Percentiles rank a stretch among this genome's conserved stretches.
These are phyloP conservation scores for Kurtzmaniella cleridarum DNA, from an alignment of 805 yeast species.

Conservation along the genomic window DNA sequence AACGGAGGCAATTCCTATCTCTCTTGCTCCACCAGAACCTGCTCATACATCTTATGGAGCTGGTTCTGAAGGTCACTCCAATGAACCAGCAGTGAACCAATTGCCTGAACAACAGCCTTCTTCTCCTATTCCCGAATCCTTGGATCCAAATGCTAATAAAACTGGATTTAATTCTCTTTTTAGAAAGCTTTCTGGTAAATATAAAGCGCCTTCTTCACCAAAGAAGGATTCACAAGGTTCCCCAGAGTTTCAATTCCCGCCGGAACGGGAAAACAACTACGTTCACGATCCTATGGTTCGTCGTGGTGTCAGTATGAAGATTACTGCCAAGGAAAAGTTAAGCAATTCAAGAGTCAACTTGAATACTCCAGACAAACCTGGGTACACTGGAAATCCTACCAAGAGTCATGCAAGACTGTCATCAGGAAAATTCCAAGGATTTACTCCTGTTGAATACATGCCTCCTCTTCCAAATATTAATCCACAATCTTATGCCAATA, in stretches of 20 bases:
- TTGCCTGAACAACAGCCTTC: constrained; percentile 20
- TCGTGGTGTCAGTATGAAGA: constrained; percentile 57
- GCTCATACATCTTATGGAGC: constrained; percentile 30
- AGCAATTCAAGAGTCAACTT: constrained; percentile 16
- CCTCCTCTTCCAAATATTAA: constrained; percentile 42
- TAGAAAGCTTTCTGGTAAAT: constrained; percentile 30
- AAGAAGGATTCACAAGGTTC: constrained; percentile 4
- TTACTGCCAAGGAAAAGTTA: constrained; percentile 51
- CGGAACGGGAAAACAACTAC: constrained; percentile 10
- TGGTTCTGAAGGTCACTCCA: constrained; percentile 8
- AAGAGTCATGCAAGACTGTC: constrained; percentile 6
- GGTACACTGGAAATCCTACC: constrained; percentile 6
- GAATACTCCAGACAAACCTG: constrained; percentile 12
- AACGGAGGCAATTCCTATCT: constrained; percentile 16
- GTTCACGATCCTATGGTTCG: constrained; percentile 43
- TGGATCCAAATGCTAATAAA: constrained; percentile 28
- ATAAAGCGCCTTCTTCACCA: constrained; percentile 2
- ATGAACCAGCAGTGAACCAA: constrained; percentile 9
- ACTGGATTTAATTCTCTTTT: constrained; percentile 31
- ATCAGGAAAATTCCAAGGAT: constrained; percentile 28
- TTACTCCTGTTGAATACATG: constrained; percentile 36
- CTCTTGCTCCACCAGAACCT: constrained; percentile 24
- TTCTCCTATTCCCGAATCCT: constrained; percentile 23
- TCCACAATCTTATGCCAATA: constrained; percentile 11
- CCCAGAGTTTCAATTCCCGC: constrained; percentile 6